Conservation (phyloP, 2,329 filamentous ascomycete genomes). For the Sordariomycetes sp. region DNA sequence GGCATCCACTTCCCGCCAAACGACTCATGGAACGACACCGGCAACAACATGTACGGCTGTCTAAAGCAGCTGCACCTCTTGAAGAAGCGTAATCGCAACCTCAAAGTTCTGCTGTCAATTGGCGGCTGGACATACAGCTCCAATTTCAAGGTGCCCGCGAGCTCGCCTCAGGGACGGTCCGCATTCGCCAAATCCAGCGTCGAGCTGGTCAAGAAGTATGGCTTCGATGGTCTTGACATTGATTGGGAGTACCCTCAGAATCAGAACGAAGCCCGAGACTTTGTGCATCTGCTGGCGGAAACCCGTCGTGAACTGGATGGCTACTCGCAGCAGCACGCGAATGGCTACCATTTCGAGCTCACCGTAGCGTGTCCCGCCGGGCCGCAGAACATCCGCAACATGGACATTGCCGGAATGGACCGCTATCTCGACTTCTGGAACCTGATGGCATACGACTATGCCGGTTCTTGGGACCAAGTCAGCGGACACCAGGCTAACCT, state of each 20-base stretch:
- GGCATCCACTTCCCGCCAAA: slow-evolving; percentile 67
- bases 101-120: slow-evolving; percentile 80
- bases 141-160: slow-evolving; percentile 72
- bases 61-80: slow-evolving; percentile 81
- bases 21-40: slow-evolving; percentile 62
- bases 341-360: slow-evolving; percentile 50
- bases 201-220: slow-evolving; percentile 67
- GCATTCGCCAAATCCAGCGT: slow-evolving; percentile 69
- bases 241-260: slow-evolving; percentile 61
- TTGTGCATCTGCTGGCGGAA: slow-evolving; percentile 48
- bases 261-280: slow-evolving; percentile 43
- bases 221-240: slow-evolving; percentile 64
- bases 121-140: slow-evolving; percentile 88
- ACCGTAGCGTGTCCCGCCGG: slow-evolving; percentile 58
- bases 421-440: slow-evolving; percentile 65
- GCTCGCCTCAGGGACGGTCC: slow-evolving; percentile 58
- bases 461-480: slow-evolving; percentile 67
- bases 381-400: slow-evolving; percentile 49
- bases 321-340: slow-evolving; percentile 35
- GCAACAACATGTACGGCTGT: slow-evolving; percentile 80
- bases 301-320: slow-evolving; percentile 49
- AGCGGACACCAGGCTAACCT: slow-evolving; percentile 79
- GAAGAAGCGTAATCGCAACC: slow-evolving; percentile 70
- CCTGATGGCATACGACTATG: slow-evolving; percentile 83
- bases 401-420: slow-evolving; percentile 58